phyloP scores from a whole-genome alignment of 768 basidiomycete genomes.

The Mycena epipterygia region DNA sequence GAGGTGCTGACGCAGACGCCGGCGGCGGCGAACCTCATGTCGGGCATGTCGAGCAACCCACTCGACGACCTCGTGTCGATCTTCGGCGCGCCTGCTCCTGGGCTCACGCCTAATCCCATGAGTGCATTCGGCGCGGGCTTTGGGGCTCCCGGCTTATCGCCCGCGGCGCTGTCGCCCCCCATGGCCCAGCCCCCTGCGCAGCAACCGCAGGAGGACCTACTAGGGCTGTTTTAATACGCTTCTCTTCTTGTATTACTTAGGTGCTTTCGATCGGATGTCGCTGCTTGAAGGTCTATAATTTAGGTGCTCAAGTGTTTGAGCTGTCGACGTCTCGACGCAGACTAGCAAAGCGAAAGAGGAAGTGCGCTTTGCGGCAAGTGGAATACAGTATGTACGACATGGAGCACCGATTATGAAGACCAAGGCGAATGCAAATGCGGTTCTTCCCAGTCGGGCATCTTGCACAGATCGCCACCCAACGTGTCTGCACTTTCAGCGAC shows the following conservation, averaged over 20 bases:
- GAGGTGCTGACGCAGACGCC: conserved; percentile 74
- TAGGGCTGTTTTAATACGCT: not conserved
- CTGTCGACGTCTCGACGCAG: no score
- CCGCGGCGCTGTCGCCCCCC: conserved; percentile 28
- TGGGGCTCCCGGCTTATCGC: conserved; percentile 38
- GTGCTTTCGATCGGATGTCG: no score
- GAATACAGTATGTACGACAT: no score
- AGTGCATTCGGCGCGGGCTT: conserved; percentile 39
- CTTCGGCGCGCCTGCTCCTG: conserved; percentile 69
- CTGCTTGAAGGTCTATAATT: no score
- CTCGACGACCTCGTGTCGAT: conserved; percentile 95
- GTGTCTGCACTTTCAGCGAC: not conserved
- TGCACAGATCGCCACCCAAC: not conserved
- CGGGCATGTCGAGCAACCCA: conserved; percentile 89
- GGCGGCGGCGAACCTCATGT: conserved; percentile 79
- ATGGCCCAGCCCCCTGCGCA: conserved; percentile 1
- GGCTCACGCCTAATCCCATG: conserved; percentile 14
- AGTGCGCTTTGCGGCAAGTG: no score
- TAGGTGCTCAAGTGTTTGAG: no score
- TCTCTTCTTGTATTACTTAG: not conserved
- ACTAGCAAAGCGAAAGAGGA: no score
- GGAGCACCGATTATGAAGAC: no score
- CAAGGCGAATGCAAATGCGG: not conserved
- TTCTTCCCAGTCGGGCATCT: not conserved
- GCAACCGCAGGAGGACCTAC: not conserved